Percentiles rank a stretch among this genome's conserved stretches.
phyloP scores from a whole-genome alignment of 2,329 filamentous ascomycete genomes.

The Chrysoporthe deuterocubensis region DNA sequence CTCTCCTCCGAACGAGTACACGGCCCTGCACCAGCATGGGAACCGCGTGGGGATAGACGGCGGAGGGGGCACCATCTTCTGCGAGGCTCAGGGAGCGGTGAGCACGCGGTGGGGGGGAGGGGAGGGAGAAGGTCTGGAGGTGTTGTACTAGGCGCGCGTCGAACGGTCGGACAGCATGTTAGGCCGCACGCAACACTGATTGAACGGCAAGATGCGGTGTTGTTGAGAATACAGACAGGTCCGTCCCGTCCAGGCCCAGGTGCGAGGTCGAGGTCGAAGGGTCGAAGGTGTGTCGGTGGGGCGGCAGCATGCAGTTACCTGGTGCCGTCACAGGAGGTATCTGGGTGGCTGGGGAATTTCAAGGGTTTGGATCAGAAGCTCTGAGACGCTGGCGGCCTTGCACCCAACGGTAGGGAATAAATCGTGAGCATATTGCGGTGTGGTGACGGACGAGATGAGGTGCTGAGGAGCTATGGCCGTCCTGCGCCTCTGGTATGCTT shows the following conservation, averaged over 20 bases:
- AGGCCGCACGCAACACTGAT: slow-evolving; percentile 5
- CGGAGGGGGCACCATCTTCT: slow-evolving; percentile 58
- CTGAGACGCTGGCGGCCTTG: not conserved
- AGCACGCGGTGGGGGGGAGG: not conserved
- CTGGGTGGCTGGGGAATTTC: slow-evolving; percentile 17
- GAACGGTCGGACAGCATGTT: slow-evolving; percentile 27
- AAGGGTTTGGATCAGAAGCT: not conserved
- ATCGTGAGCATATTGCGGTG: not conserved
- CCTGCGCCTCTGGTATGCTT: not conserved
- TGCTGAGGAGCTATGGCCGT: not conserved
- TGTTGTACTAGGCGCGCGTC: slow-evolving; percentile 22
- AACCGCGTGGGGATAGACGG: slow-evolving; percentile 74
- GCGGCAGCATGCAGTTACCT: slow-evolving; percentile 7
- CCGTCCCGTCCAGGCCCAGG: not conserved
- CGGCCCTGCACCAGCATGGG: slow-evolving; percentile 88
- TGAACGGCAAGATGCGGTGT: slow-evolving; percentile 1
- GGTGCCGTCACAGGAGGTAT: slow-evolving; percentile 4
- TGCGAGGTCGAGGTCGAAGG: not conserved
- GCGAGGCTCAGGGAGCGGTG: not conserved
- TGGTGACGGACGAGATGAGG: not conserved
- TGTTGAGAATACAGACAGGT: not conserved
- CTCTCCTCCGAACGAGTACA: slow-evolving; percentile 95
- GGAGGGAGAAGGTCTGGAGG: slow-evolving; percentile 12
- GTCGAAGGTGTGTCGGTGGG: slow-evolving; percentile 13
- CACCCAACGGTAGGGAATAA: not conserved